Percentiles rank a stretch among this genome's conserved stretches.
Evolutionary conservation across 352 stramenopile species (phyloP).

Genomic region (Blastocystis sp.): DNA sequence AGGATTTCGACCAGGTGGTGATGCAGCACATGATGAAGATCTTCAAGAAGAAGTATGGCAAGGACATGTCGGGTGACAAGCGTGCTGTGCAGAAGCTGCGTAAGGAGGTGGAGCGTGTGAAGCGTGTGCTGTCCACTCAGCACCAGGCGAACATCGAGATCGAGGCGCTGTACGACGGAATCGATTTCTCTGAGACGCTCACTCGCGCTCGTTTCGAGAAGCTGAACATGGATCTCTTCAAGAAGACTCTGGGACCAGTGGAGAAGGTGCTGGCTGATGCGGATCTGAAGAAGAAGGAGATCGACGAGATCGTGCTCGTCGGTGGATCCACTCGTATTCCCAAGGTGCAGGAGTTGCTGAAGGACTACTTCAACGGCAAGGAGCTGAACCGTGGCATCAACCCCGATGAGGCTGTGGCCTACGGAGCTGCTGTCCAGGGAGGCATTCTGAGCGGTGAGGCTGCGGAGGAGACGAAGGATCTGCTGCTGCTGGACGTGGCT

Average conservation of each 20-base stretch:
- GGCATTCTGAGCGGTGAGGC: conserved; percentile 79
- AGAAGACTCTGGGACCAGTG: conserved; percentile 93
- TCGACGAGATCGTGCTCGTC: conserved; percentile 96
- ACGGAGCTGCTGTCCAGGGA: conserved; percentile 92
- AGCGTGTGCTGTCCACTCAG: conserved; percentile 91
- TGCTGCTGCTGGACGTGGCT: conserved; percentile 94
- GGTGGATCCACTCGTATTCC: conserved; percentile 95
- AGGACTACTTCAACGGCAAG: conserved; percentile 97
- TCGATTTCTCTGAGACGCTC: conserved; percentile 86
- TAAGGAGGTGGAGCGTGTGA: conserved; percentile 93
- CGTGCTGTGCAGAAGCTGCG: conserved; percentile 90
- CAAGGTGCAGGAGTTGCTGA: conserved; percentile 90
- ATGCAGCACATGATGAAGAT: conserved; percentile 99
- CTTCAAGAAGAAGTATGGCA: conserved; percentile 93
- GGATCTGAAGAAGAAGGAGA: conserved; percentile 87
- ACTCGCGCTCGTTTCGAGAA: conserved; percentile 96
- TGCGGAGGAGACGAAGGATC: conserved; percentile 81
- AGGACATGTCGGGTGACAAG: conserved; percentile 88
- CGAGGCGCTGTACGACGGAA: conserved; percentile 88
- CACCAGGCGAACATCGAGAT: conserved; percentile 90
- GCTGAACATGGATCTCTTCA: conserved; percentile 96
- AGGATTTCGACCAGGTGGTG: conserved; percentile 98
- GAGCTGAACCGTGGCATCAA: conserved; percentile 84
- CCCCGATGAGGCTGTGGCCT: conserved; percentile 95
- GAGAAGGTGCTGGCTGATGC: conserved; percentile 90